Evolutionary conservation across 192 early-diverging fungal species (phyloP).

Genomic region (Thoreauomyces humboldtii): DNA sequence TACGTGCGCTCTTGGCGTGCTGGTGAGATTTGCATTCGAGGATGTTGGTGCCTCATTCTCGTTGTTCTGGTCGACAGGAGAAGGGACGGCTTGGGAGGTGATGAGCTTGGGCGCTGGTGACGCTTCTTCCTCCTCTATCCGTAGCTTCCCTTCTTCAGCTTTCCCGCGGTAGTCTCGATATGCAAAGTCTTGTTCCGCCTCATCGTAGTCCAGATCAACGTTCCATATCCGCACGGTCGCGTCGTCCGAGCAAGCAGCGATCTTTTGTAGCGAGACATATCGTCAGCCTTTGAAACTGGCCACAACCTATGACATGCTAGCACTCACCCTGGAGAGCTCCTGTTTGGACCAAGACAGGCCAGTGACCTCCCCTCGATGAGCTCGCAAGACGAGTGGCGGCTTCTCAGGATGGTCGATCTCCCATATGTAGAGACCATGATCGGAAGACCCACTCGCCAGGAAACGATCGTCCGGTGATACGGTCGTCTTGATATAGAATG

Average conservation of each 20-base stretch:
- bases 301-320: background rate
- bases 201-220: slow-evolving; percentile 20
- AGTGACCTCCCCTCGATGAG: slow-evolving; percentile 65
- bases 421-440: slow-evolving; percentile 69
- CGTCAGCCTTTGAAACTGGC: background rate
- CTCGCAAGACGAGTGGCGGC: slow-evolving; percentile 57
- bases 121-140: background rate
- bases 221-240: slow-evolving; percentile 72
- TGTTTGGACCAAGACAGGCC: slow-evolving; percentile 71
- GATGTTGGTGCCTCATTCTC: background rate
- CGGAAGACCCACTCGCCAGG: slow-evolving; percentile 69
- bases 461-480: slow-evolving; percentile 71
- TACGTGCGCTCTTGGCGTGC: too few species aligned
- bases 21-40: too few species aligned
- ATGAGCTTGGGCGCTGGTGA: background rate
- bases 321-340: slow-evolving; percentile 47
- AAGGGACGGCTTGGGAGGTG: background rate
- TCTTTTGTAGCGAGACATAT: slow-evolving; percentile 37
- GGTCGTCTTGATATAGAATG: slow-evolving; percentile 70
- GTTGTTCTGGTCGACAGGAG: background rate
- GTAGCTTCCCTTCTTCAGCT: slow-evolving; percentile 15
- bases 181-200: slow-evolving; percentile 3
- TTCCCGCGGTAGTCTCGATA: slow-evolving; percentile 3
- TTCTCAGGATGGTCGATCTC: slow-evolving; percentile 45
- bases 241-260: slow-evolving; percentile 79